Conservation (phyloP, 352 stramenopile species). For the Globisporangium nunn region DNA sequence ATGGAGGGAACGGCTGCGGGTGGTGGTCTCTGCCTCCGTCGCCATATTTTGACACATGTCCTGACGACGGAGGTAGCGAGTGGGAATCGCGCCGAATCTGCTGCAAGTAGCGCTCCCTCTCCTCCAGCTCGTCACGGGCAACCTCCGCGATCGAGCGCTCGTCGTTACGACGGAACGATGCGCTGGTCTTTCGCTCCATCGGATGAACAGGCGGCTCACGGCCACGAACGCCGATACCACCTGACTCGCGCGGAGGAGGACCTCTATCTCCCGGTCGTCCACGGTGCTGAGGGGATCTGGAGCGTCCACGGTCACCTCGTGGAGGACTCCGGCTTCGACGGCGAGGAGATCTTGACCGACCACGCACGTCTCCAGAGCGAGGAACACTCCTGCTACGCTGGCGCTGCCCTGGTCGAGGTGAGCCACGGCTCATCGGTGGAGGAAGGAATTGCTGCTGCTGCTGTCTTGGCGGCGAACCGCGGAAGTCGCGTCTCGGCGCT, state of each 20-base stretch:
- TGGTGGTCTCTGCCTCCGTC: conserved; percentile 14
- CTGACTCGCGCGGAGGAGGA: not conserved
- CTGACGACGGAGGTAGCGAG: not conserved
- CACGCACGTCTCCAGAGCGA: conserved; percentile 3
- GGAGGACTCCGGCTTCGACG: not conserved
- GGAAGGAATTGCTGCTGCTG: not conserved
- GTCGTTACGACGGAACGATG: conserved; percentile 19
- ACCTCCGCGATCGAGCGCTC: conserved; percentile 47
- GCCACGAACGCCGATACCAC: conserved; percentile 16
- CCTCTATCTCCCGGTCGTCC: conserved; percentile 2
- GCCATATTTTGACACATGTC: conserved; percentile 25
- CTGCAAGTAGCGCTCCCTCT: conserved; percentile 29
- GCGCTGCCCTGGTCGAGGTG: not conserved
- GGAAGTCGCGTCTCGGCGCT: not conserved
- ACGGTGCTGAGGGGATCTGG: not conserved
- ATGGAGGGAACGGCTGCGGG: conserved; percentile 4
- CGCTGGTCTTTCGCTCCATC: conserved; percentile 15
- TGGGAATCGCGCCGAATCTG: conserved; percentile 25
- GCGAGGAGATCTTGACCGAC: conserved; percentile 5
- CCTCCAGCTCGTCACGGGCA: conserved; percentile 38
- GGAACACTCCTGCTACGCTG: conserved; percentile 10
- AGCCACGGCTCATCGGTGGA: not conserved
- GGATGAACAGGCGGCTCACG: conserved; percentile 14
- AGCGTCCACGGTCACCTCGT: not conserved
- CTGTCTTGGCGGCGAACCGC: not conserved